These are phyloP conservation scores for Dispira parvispora DNA, from an alignment of 192 early-diverging fungal genomes.

Conservation along the genomic window DNA sequence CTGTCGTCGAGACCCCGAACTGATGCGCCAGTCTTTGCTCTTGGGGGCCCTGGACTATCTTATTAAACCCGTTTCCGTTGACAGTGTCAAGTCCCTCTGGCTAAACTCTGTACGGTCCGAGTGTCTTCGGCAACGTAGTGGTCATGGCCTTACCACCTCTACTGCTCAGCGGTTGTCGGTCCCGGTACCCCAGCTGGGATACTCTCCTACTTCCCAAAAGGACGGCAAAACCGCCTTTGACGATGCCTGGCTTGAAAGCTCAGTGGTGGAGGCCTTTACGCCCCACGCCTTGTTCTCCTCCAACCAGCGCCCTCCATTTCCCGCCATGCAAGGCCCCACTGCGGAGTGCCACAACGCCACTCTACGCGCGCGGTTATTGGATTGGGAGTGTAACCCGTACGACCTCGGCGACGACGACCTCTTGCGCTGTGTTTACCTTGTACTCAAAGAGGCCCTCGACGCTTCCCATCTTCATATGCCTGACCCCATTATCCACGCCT, in stretches of 20 bases:
- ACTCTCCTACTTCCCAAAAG: neutral
- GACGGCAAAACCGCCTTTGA: neutral
- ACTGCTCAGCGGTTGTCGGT: neutral
- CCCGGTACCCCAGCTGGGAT: neutral
- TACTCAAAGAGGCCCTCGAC: constrained; percentile 47
- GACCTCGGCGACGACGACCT: constrained; percentile 41
- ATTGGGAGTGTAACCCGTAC: constrained; percentile 59
- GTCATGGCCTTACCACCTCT: constrained; percentile 6
- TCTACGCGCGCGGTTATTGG: constrained; percentile 36
- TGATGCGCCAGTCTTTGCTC: constrained; percentile 28
- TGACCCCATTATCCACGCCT: constrained; percentile 29
- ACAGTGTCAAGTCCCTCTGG: constrained; percentile 30
- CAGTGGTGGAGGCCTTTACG: constrained; percentile 6
- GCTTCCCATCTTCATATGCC: constrained; percentile 38
- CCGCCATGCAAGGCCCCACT: neutral
- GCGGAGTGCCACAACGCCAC: neutral
- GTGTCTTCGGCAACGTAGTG: constrained; percentile 15
- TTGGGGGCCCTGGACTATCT: constrained; percentile 31
- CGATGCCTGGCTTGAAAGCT: neutral
- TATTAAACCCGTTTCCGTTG: constrained; percentile 30
- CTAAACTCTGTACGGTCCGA: constrained; percentile 27
- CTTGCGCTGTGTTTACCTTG: constrained; percentile 44
- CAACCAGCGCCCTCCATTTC: neutral
- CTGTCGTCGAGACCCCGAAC: constrained; percentile 22
- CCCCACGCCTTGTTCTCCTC: neutral